Evolutionary conservation across 169 alveolate species (phyloP).

Genomic region (Plasmodium chabaudi): DNA sequence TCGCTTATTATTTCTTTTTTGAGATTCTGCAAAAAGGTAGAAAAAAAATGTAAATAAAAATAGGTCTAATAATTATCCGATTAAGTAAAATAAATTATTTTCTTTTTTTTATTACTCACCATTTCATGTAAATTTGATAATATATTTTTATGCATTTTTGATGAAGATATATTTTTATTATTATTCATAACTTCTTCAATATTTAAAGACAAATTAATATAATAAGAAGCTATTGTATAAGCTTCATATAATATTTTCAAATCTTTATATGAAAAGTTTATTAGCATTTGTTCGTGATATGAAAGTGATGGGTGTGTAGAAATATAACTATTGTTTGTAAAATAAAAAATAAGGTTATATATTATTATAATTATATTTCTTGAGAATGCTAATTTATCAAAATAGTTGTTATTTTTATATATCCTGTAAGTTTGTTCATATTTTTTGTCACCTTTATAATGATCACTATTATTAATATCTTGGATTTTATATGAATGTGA

Average conservation of each 20-base stretch:
- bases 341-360: conserved; percentile 5
- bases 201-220: conserved; percentile 18
- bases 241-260: conserved; percentile 15
- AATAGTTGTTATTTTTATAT: background rate
- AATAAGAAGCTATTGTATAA: conserved; percentile 9
- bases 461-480: background rate
- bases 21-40: conserved; percentile 16
- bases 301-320: too few species aligned
- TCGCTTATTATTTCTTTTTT: conserved; percentile 46
- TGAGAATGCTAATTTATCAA: conserved; percentile 1
- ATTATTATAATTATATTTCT: conserved; percentile 6
- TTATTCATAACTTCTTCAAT: conserved; percentile 30
- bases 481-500: background rate
- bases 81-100: background rate
- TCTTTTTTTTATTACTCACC: conserved; percentile 3
- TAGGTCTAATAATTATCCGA: too few species aligned
- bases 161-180: conserved; percentile 19
- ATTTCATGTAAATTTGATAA: conserved; percentile 17
- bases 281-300: background rate
- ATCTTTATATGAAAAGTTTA: background rate
- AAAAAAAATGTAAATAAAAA: too few species aligned
- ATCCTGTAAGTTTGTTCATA: background rate
- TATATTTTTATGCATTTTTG: conserved; percentile 53
- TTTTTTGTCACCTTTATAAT: background rate
- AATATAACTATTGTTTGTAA: background rate